Base-by-base conservation (phyloP, 2,329 filamentous ascomycete species). In the Madurella fahalii region DNA sequence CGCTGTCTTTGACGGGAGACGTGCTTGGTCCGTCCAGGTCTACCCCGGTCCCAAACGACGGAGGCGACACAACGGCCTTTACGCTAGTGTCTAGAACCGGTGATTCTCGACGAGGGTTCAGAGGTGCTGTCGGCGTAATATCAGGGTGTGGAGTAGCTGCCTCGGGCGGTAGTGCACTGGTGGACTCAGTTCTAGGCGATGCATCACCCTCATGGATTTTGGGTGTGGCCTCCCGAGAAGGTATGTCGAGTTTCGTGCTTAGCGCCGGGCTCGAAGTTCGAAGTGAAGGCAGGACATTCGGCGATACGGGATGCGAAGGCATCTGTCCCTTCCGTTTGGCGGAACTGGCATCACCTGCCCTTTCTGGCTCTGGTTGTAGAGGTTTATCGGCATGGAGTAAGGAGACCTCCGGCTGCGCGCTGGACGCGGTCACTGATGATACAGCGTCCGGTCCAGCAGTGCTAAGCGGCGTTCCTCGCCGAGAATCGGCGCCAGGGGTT, bases 1-100 rank as follows among this genome's bases (percentile, higher is more conserved):
- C 88, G 63, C 81, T 90, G 63, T 90, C 87, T 60, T 85, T 82
- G 55, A 85, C 75, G 31, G 82, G 77, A 0, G 78, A 73, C 8
- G 77, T 76, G 9, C 76, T 75, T 9, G 71, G 65, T 0, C 77
- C 79, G 63, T 78, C 81, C 46, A 76, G 67, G 0, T 76, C 78
- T 7, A 71, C 66, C 25, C 72, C 69, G 2, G 76, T 71, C 50
- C 74, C 69, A 20, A 79, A 62, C 7, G 67, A 64, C 17, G 66
- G 64, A 17, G 68, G 64, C 13, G 69, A 65, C 30, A 67, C 65
- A 47, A 74, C 70, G 11, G 74, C 69, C 0, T 68, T 66, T 5
- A 68, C 51, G 9, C 70, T 68, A 5, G 66, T 61, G 5, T 57
- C 57, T 12, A 47, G 52, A 9, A 50, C 51, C n/a, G 40, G 58